phyloP scores from a whole-genome alignment of 805 yeast genomes.

The Nakazawaea populi region DNA sequence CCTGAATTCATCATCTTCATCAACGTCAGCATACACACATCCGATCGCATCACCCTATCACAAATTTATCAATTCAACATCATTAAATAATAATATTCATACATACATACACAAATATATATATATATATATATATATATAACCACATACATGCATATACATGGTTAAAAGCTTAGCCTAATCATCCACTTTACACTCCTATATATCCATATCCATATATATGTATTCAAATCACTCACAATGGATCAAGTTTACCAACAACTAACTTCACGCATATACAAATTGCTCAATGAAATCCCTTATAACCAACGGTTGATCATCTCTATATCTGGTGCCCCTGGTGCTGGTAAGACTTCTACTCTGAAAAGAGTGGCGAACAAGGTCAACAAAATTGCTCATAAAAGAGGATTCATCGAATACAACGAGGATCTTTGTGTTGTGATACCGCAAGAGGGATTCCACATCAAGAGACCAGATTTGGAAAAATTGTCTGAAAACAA shows the following conservation, averaged over 20 bases:
- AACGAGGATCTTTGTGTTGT: constrained; percentile 3
- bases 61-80: no score
- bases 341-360: constrained; percentile 36
- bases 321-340: constrained; percentile 36
- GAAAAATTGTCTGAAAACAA: constrained; percentile 22
- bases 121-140: no score
- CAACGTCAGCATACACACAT: no score
- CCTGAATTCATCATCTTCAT: no score
- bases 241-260: constrained; percentile 9
- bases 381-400: constrained; percentile 7
- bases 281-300: constrained; percentile 7
- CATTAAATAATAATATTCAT: no score
- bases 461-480: constrained; percentile 5
- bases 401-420: constrained; percentile 6
- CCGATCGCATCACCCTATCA: no score
- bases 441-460: constrained; percentile 10
- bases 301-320: constrained; percentile 21
- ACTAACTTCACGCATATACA: constrained; percentile 5
- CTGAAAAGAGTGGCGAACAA: constrained; percentile 18
- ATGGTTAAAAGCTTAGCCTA: not conserved
- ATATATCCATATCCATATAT: not conserved
- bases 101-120: no score
- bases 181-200: not conserved
- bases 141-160: not conserved
- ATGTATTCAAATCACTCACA: not conserved